Percentiles rank a stretch among this genome's conserved stretches.
Evolutionary conservation across 2,329 filamentous ascomycete genomes (phyloP).

Genomic region (Chalaropsis ovoidea): DNA sequence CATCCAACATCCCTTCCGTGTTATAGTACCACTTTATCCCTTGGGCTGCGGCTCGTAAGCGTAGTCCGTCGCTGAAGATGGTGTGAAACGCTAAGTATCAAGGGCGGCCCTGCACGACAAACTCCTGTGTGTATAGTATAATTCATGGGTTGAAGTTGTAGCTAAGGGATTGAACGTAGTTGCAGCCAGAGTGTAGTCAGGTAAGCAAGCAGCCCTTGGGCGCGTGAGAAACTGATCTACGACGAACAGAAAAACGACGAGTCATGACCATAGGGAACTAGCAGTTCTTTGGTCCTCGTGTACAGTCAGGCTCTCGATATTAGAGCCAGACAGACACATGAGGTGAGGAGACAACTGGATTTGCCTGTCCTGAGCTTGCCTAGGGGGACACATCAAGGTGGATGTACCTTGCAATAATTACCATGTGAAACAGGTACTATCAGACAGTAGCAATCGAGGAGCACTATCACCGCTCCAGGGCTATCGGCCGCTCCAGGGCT

Average conservation of each 20-base stretch:
- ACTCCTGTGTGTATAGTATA: neutral
- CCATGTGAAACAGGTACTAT: neutral
- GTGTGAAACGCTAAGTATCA: neutral
- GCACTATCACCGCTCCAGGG: neutral
- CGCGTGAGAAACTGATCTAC: neutral
- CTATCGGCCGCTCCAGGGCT: neutral
- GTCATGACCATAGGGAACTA: neutral
- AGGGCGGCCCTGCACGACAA: neutral
- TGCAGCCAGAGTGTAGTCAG: neutral
- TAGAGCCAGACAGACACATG: neutral
- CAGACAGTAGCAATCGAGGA: neutral
- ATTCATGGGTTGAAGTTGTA: neutral
- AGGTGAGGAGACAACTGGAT: neutral
- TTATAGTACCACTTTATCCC: neutral
- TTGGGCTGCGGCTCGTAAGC: neutral
- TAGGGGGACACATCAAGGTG: neutral
- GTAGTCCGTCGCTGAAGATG: neutral
- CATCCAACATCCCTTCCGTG: neutral
- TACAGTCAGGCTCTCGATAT: neutral
- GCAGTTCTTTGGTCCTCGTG: neutral
- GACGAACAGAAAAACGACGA: neutral
- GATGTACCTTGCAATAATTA: neutral
- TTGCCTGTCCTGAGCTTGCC: neutral
- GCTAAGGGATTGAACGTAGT: neutral
- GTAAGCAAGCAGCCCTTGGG: neutral